These are phyloP conservation scores for Coemansia sp. DNA, from an alignment of 371 early-diverging fungal species.

Conservation along the genomic window DNA sequence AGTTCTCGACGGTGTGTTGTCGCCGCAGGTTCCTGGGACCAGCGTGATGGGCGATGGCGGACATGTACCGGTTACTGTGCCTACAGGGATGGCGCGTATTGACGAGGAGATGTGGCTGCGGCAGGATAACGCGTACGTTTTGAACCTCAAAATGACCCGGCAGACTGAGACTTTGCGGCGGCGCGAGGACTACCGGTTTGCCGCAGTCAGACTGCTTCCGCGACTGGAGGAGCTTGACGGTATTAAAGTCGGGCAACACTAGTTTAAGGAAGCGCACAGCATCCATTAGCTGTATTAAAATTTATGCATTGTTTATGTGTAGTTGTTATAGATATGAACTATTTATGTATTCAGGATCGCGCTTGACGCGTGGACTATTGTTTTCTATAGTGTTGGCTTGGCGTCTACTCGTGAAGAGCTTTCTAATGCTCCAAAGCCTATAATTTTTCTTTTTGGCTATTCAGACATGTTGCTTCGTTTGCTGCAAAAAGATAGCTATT, in stretches of 20 bases:
- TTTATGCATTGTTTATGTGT: neutral
- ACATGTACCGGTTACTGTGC: constrained; percentile 2
- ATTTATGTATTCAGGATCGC: neutral
- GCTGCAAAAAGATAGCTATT: neutral
- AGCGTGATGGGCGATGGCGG: constrained; percentile 25
- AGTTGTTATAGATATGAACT: neutral
- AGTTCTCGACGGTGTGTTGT: constrained; percentile 28
- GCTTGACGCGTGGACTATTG: neutral
- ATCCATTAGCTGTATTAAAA: neutral
- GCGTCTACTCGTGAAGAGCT: neutral
- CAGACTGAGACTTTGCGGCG: constrained; percentile 24
- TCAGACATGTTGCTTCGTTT: neutral
- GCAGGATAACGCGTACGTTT: constrained; percentile 31
- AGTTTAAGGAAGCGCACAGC: neutral
- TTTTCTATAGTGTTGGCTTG: neutral
- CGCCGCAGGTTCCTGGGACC: constrained; percentile 28
- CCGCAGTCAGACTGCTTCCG: constrained; percentile 30
- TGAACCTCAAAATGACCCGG: constrained; percentile 25
- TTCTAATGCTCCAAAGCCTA: neutral
- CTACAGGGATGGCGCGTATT: constrained; percentile 17
- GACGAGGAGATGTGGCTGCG: constrained; percentile 45
- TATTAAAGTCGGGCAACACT: constrained; percentile 28
- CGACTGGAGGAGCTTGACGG: constrained; percentile 45
- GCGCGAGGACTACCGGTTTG: constrained; percentile 34
- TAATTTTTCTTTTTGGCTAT: neutral